These are phyloP conservation scores for Fusarium hostae DNA, from an alignment of 2,329 filamentous ascomycete genomes.

Conservation along the genomic window DNA sequence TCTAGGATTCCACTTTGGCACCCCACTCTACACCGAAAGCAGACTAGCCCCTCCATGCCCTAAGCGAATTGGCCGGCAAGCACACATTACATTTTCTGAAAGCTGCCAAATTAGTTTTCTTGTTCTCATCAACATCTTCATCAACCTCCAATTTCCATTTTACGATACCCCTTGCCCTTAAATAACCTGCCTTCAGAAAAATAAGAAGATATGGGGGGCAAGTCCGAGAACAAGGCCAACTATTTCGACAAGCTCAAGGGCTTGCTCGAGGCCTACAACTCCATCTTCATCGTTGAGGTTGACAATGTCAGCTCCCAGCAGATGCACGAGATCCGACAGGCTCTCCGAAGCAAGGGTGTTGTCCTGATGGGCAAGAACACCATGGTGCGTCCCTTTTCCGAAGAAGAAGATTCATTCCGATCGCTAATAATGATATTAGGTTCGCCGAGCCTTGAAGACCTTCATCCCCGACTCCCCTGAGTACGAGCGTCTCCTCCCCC, in stretches of 20 bases:
- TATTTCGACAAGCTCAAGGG: constrained; percentile 99
- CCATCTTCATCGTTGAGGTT: constrained; percentile 95
- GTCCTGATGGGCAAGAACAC: constrained; percentile 99
- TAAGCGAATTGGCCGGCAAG: constrained; percentile 46
- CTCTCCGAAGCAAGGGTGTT: constrained; percentile 90
- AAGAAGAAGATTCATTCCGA: neutral
- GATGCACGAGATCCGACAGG: constrained; percentile 99
- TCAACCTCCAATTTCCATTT: constrained; percentile 40
- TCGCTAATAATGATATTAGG: constrained; percentile 58
- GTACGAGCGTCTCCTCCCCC: constrained; percentile 97
- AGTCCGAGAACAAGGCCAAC: constrained; percentile 85
- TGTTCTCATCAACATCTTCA: constrained; percentile 28
- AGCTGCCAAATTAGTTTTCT: constrained; percentile 17
- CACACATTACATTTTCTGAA: constrained; percentile 47
- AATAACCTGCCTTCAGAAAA: constrained; percentile 93
- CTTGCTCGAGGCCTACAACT: constrained; percentile 95
- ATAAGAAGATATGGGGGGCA: constrained; percentile 99
- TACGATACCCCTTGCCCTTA: constrained; percentile 76
- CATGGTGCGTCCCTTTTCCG: constrained; percentile 73
- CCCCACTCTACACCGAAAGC: constrained; percentile 24
- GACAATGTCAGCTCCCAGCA: constrained; percentile 99
- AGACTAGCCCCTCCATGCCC: constrained; percentile 51
- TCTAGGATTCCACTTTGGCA: neutral
- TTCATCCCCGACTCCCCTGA: constrained; percentile 91
- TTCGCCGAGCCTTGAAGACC: constrained; percentile 96